Evolutionary conservation across 176 grass and related monocot genomes (phyloP), one percentile per base, ranked within the genome.

Genomic region (Echinochloa phyllopogon): DNA sequence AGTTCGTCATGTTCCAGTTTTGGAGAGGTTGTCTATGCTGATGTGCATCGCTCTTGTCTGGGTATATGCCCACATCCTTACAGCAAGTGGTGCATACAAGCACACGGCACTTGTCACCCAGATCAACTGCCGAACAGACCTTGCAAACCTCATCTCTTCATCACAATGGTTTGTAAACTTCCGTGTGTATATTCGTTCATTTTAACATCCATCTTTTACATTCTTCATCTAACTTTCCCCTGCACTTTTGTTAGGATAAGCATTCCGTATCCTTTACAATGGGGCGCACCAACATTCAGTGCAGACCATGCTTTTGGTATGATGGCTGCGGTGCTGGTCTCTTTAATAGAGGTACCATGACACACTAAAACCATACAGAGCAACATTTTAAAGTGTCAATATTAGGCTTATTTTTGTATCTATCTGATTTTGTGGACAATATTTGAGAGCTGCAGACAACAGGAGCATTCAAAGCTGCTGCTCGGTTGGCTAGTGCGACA

Each of bases 311-410:
- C 88, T 64, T 99, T 99, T 10, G 93, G 96, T 36, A 99, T 96
- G 96, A 99, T 99, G 91, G 96, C 96, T 43, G 96, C 96, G 13
- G 93, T 92, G 7, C 49, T 99, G 51, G 96, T 99, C 41, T 96
- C 96, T 8, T 83, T 99, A 74, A 92, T 96, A 51, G 96, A 99
- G 96, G 96, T 95, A 89, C 17, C 21, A 44, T 74, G 8, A 41
- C 15, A 58, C 58, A 50, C 52, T 50, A 39, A 29, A 60, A 53
- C n/a, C 57, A 24, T 60, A 20, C 18, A 21, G 0, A 63, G 12
- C 23, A 27, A 16, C 29, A 63, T 57, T 73, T 6, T 74, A 10
- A 45, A 55, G 63, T 86, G 3, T 24, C 51, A 53, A 27, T 74
- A 77, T 60, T 59, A 20, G 10, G 10, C 29, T 10, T 77, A 6